Base-by-base conservation (phyloP, 2,329 filamentous ascomycete genomes). In the Penicillium sp. region DNA sequence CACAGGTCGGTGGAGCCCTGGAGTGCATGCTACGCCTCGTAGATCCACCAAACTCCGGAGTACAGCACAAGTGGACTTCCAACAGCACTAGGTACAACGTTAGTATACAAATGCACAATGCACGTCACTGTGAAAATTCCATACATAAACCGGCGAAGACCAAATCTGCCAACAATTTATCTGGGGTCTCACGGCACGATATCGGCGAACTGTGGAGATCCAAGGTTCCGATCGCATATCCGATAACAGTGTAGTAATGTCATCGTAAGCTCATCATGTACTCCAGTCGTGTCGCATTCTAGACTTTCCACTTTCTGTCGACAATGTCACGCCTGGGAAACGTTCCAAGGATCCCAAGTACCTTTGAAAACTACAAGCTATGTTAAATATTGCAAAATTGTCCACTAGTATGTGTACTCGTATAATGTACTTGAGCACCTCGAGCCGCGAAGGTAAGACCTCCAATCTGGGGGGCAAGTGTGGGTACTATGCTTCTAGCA, bases 91-190 rank as follows among this genome's bases (percentile, higher is more conserved):
- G 14, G 38, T 40, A 40, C 38, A 40, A 40, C 38, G 7, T 38
- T 43, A 53, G 31, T 54, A 54, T 58, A 58, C 40, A 42, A 56
- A 22, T 59, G 50, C 52, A 53, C 42, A n/a, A 57, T 64, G 62
- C 62, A 64, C 58, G 60, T 63, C 62, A 64, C 58, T 29, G 52
- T 61, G 6, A 50, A 38, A 46, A 61, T 54, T 56, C 24, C 10
- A 40, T 54, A 54, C 51, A 49, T 54, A 24, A 29, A 24, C 34
- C 10, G 32, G 32, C 38, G 38, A 40, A 10, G 16, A 21, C 38
- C 32, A 34, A 34, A 34, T 34, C 24, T 8, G 5, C 24, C 24
- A 5, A 27, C 5, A 27, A 27, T 8, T 8, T 8, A 27, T 8
- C 24, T 27, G 24, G 24, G 24, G 40, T 51, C 27, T 34, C 42